phyloP scores from a whole-genome alignment of 495 filamentous ascomycete genomes.

The Cryomyces antarcticus region DNA sequence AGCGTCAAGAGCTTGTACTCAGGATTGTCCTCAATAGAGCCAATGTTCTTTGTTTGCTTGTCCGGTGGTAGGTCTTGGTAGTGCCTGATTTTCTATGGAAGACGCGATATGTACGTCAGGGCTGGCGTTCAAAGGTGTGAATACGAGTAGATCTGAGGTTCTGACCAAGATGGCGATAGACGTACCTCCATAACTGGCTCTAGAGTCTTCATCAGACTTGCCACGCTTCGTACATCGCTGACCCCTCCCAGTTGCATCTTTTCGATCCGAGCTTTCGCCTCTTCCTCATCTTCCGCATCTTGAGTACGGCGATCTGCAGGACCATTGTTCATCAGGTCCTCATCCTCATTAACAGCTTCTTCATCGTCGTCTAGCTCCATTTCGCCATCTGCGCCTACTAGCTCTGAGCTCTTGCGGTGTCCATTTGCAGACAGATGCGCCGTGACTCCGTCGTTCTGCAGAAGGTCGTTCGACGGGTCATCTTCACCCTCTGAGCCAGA shows the following conservation, averaged over 20 bases:
- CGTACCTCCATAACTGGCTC: conserved; percentile 62
- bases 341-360: conserved; percentile 27
- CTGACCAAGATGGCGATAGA: conserved; percentile 10
- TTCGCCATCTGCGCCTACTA: conserved; percentile 3
- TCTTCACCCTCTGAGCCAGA: conserved; percentile 38
- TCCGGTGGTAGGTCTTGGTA: conserved; percentile 50
- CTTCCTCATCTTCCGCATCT: conserved; percentile 39
- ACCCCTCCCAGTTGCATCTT: conserved; percentile 56
- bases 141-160: no score
- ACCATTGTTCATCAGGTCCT: conserved; percentile 22
- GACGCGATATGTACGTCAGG: conserved; percentile 36
- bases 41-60: conserved; percentile 37
- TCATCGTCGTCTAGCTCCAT: conserved; percentile 32
- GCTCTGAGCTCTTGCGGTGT: conserved; percentile 1
- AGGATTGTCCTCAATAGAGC: conserved; percentile 66
- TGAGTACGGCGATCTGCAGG: conserved; percentile 19
- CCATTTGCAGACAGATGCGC: conserved; percentile 9
- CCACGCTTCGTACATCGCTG: conserved; percentile 54
- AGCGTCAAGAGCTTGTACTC: conserved; percentile 69
- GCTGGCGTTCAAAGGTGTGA: conserved; percentile 24
- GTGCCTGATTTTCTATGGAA: conserved; percentile 50
- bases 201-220: conserved; percentile 54
- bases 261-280: conserved; percentile 51
- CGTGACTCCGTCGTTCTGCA: background rate
- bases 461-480: conserved; percentile 24